Conservation (phyloP, 1,284 basidiomycete genomes). For the Violaceomyces palustris region DNA sequence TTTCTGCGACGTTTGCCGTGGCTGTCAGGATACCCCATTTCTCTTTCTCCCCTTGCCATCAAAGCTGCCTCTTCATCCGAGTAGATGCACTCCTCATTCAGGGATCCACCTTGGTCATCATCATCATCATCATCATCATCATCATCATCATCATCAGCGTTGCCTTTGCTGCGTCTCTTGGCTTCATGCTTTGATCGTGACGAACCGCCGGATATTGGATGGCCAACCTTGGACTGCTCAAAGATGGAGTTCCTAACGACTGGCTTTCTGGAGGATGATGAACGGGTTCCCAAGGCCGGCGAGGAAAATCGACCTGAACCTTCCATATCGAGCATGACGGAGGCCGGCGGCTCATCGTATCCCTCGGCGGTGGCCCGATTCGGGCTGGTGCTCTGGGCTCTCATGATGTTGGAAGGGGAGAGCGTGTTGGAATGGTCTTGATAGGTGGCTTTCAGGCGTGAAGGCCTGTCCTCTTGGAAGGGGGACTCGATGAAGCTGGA, state of each 20-base stretch:
- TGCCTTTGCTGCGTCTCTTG: conserved; percentile 15
- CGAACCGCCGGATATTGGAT: neutral
- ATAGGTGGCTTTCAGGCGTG: conserved; percentile 75
- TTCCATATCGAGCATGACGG: conserved; percentile 1
- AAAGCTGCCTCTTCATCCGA: conserved; percentile 23
- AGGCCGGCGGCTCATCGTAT: neutral
- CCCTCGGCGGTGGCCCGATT: neutral
- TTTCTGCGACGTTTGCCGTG: too few species aligned
- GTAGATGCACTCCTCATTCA: conserved; percentile 11
- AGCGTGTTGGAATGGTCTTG: conserved; percentile 57
- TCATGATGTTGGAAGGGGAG: neutral
- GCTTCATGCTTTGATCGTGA: conserved; percentile 13
- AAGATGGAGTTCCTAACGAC: conserved; percentile 29
- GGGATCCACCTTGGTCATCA: conserved; percentile 14
- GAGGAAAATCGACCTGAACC: too few species aligned
- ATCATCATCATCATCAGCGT: neutral
- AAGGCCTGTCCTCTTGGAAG: too few species aligned
- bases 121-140: conserved; percentile 13
- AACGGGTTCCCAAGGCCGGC: too few species aligned
- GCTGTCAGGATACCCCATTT: neutral
- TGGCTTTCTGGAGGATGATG: too few species aligned
- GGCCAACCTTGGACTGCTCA: conserved; percentile 24
- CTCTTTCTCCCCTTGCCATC: neutral
- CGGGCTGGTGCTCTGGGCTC: neutral
- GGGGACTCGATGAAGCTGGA: too few species aligned